Evolutionary conservation across 2,329 filamentous ascomycete species (phyloP), one percentile per base, ranked within the genome.

Genomic region (Endothia cerciana): DNA sequence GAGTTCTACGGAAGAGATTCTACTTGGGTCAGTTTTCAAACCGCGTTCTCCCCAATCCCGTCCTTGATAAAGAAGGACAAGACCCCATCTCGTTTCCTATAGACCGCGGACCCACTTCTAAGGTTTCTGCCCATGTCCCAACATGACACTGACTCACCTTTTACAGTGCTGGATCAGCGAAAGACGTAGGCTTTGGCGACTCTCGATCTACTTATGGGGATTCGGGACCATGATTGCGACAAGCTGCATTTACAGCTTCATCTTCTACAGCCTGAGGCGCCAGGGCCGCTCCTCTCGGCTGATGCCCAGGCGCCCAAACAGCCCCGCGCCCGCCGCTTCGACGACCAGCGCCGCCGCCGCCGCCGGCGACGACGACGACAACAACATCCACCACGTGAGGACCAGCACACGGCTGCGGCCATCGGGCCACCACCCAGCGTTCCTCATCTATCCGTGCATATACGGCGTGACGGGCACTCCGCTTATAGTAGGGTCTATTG

Each of bases 401-500:
- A 69, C 53, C 33, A 59, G 63, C 69, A 75, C 73, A 66, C 71
- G 70, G 4, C 67, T 75, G 28, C 72, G 72, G 8, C 71, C 73
- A 0, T 76, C 73, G 1, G 72, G 75, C 1, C 78, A 77, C 66
- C 81, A 84, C 67, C 82, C 81, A 5, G 81, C 85, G 10, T 87
- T 91, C 68, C 86, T 90, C 38, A 80, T 90, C 8, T 92, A 92
- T 67, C 89, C 89, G 0, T 72, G 89, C 69, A 88, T 91, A 69
- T 91, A 91, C 73, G 82, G 90, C 7, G 71, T 89, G n/a, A 89
- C 89, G 72, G 91, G 89, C 0, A 80, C 88, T 0, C 89, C 89
- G 0, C 79, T 92, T 0, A 88, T 88, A 4, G 81, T 85, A 0
- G 87, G 88, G 17, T 83, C 82, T 25, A 33, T 68, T 6, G 57